Base-by-base conservation (phyloP, 176 grass and related monocot genomes). In the Carex littledalei region DNA sequence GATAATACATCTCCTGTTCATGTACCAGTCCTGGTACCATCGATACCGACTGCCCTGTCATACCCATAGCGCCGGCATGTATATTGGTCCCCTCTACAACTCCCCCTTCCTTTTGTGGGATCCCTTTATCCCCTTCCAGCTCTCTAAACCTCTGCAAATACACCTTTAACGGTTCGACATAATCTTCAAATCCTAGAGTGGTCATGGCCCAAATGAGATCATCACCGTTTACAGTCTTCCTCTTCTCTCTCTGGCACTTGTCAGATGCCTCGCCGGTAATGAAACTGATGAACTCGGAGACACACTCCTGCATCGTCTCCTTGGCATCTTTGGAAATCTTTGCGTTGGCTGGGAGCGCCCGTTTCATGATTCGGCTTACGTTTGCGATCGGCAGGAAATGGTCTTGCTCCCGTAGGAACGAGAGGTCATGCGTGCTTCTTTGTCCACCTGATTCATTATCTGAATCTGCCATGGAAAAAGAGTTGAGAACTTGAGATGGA, bases 291-390 rank as follows among this genome's bases (percentile, higher is more conserved):
- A 98, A 98, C 91, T 98, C 95, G 0, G 92, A 94, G 8, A 98
- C 95, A 84, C 95, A 98, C 89, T 98, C 95, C 89, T 98, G 95
- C 87, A 98, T 92, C 84, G 95, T 98, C 89, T 98, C 95, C 92
- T 94, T 98, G 21, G 91, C 95, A 66, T 98, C 95, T 90, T 98
- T 98, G 86, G 89, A 91, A 64, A 98, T 93, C 92, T 98, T 98
- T 10, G 92, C 92, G 87, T 98, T 98, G 8, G 91, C 95, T 35
- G 92, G 92, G 0, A 98, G 92, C 26, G 92, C 92, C 91, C 92
- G 92, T 91, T 98, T 98, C 95, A 98, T 98, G 87, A 98, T 93
- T 84, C 95, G 81, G 87, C 95, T 94, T 82, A 98, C 95, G 89
- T 98, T 98, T 10, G 95, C 95, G 65, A 98, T 93, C 63, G 95